Conservation (phyloP, 2,329 filamentous ascomycete species). For the Calonectria montana region DNA sequence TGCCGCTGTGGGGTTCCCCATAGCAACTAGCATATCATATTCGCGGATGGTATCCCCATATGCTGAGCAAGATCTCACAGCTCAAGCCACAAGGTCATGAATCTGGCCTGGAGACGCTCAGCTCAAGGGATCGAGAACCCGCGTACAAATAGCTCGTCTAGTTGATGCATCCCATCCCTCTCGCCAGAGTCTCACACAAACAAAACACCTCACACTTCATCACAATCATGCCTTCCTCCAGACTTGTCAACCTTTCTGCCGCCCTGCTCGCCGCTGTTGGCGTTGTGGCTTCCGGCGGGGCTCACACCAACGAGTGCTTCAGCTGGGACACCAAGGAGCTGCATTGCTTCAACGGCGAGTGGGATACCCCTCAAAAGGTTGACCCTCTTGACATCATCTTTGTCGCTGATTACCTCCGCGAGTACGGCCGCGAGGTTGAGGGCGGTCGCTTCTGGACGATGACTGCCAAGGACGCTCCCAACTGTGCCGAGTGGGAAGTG, state of each 20-base stretch:
- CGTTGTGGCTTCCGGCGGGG: not conserved
- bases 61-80: not conserved
- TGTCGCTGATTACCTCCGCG: constrained; percentile 27
- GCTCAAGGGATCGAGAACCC: not conserved
- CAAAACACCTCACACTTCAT: not conserved
- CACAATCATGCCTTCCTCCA: constrained; percentile 2
- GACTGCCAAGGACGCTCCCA: constrained; percentile 25
- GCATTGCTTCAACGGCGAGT: constrained; percentile 33
- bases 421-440: constrained; percentile 14
- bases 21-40: not conserved
- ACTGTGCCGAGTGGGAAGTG: constrained; percentile 41
- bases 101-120: not conserved
- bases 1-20: not conserved
- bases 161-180: not conserved
- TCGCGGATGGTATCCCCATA: not conserved
- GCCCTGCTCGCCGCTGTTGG: not conserved
- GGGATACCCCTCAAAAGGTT: constrained; percentile 32
- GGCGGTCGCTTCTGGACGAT: constrained; percentile 30
- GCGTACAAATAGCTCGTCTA: not conserved
- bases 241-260: not conserved
- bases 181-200: not conserved
- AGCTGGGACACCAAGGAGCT: constrained; percentile 15
- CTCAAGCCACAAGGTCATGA: not conserved
- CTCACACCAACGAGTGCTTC: constrained; percentile 2
- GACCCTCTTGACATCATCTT: constrained; percentile 31